These are phyloP conservation scores for Alloascoidea africana DNA, from an alignment of 805 yeast species.

Conservation along the genomic window DNA sequence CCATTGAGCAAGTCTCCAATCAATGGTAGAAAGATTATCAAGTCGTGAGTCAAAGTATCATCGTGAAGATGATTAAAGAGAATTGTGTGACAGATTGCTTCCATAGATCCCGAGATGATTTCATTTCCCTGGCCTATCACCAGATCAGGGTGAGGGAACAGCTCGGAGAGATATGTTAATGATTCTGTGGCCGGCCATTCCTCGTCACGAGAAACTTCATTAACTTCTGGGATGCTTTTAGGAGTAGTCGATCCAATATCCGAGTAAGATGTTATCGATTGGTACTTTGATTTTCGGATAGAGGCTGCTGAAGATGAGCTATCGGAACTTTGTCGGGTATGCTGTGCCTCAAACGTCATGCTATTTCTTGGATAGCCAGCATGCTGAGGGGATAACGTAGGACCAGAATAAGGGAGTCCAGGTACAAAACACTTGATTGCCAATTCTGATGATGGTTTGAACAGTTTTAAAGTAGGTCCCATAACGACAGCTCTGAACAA, in stretches of 20 bases:
- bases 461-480: conserved; percentile 52
- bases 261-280: not conserved
- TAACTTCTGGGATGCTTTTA: not conserved
- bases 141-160: conserved; percentile 44
- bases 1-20: conserved; percentile 30
- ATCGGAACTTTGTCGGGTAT: not conserved
- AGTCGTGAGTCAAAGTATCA: conserved; percentile 23
- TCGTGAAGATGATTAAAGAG: conserved; percentile 34
- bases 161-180: not conserved
- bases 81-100: conserved; percentile 64
- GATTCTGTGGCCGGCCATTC: not conserved
- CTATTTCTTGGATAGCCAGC: too few species aligned
- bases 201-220: not conserved
- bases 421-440: conserved; percentile 23
- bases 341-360: not conserved
- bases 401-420: not conserved
- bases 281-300: not conserved
- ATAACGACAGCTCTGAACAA: conserved; percentile 51
- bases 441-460: conserved; percentile 37
- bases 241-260: not conserved
- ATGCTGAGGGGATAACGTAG: too few species aligned
- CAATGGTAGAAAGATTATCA: conserved; percentile 40
- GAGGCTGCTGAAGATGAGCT: not conserved
- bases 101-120: conserved; percentile 40
- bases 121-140: conserved; percentile 32